Percentiles rank a stretch among this genome's conserved stretches.
Evolutionary conservation across 768 basidiomycete species (phyloP).

Genomic region (Chalciporus chontae): DNA sequence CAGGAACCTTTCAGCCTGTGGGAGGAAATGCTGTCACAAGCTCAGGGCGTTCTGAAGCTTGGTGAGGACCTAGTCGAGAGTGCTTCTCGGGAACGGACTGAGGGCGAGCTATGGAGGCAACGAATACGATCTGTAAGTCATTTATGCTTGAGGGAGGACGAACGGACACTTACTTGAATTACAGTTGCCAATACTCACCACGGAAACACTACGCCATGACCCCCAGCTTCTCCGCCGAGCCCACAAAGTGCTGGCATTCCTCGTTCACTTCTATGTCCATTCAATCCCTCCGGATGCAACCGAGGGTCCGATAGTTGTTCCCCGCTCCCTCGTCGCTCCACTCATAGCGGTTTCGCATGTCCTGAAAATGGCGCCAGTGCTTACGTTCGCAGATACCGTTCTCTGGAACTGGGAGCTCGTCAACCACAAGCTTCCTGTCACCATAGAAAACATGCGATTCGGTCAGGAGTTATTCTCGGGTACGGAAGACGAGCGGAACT

Average conservation of each 20-base stretch:
- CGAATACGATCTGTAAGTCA: conserved; percentile 58
- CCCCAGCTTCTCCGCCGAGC: conserved; percentile 73
- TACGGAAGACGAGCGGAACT: conserved; percentile 78
- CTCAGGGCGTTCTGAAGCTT: conserved; percentile 49
- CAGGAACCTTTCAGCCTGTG: conserved; percentile 55
- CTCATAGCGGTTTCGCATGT: conserved; percentile 69
- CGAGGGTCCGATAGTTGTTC: conserved; percentile 53
- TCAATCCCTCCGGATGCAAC: conserved; percentile 50
- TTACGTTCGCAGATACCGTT: conserved; percentile 95
- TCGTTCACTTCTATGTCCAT: conserved; percentile 89
- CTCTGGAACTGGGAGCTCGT: conserved; percentile 84
- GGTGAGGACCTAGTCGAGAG: conserved; percentile 54
- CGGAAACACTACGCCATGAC: conserved; percentile 47
- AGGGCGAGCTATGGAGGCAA: conserved; percentile 67
- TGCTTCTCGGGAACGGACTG: conserved; percentile 43
- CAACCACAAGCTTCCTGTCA: conserved; percentile 54
- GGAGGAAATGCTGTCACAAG: conserved; percentile 64
- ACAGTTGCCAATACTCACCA: conserved; percentile 73
- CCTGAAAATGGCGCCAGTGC: conserved; percentile 85
- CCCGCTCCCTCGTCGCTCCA: conserved; percentile 73
- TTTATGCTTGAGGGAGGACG: conserved; percentile 2
- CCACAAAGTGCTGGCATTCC: conserved; percentile 85
- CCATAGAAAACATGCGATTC: conserved; percentile 72
- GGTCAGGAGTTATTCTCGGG: conserved; percentile 72
- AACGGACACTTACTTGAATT: conserved; percentile 12